Evolutionary conservation across 1,284 basidiomycete species (phyloP), one percentile per base, ranked within the genome.

Genomic region (Ceratobasidium sp.): DNA sequence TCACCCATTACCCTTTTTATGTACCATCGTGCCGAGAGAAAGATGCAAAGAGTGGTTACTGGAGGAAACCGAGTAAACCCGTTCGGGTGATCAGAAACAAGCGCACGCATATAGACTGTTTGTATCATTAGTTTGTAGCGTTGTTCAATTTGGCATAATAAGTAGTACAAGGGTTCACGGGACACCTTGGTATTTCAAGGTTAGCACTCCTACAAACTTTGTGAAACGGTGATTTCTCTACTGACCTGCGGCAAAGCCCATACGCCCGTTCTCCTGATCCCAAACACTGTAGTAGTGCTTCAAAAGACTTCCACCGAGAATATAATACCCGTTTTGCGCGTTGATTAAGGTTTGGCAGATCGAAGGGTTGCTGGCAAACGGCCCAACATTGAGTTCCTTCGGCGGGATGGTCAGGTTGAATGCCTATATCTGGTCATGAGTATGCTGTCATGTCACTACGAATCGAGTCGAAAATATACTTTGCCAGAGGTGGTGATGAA

Each of bases 201-300:
- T 40, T 40, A 40, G 37, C 37, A 40, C 6, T 9, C 37, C 37
- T 40, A 5, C 37, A 40, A 40, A 40, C 5, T 29, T 29, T 29
- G 37, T 40, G 37, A 40, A 40, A 40, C 25, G 37, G 37, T 40
- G 9, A 40, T 9, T 40, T 40, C 37, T 40, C 37, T 29, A 25
- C 64, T 49, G 1, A 66, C 64, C 64, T 13, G 64, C 29, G 8
- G 88, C 88, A 78, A 90, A 89, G 3, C 88, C 88, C 81, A 89
- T 82, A 32, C 86, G 82, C 84, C 86, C 40, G 89, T 82, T 66
- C 4, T n/a, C 43, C 44, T 66, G 64, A 81, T 89, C 88, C 87
- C 87, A 89, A 13, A 88, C 86, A 78, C 86, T 88, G 80, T 89
- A 89, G 78, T 88, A 89, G 80, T 89, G 88, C 82, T 89, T 88